These are phyloP conservation scores for Xylaria sp. DNA, from an alignment of 2,329 filamentous ascomycete genomes.

Conservation along the genomic window DNA sequence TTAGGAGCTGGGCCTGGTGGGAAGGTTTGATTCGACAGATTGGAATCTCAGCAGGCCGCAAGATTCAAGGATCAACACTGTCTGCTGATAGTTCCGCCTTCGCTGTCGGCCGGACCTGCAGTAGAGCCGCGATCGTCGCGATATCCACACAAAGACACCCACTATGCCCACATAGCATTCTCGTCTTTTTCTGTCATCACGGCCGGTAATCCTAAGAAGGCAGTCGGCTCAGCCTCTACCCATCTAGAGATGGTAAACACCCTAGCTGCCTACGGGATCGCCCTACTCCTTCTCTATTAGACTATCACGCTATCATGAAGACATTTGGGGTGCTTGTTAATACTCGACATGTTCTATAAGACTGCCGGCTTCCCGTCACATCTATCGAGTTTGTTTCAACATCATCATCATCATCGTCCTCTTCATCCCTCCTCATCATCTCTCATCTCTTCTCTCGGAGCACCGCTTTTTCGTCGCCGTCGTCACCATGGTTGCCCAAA, in stretches of 20 bases:
- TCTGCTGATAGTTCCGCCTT: conserved; percentile 9
- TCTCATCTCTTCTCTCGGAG: conserved; percentile 8
- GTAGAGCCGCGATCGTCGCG: conserved; percentile 31
- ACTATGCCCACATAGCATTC: conserved; percentile 18
- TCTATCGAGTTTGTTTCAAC: conserved; percentile 1
- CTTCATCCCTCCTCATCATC: conserved; percentile 1
- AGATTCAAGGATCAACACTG: conserved; percentile 23
- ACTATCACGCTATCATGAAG: conserved; percentile 14
- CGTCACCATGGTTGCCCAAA: conserved; percentile 36
- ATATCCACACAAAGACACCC: conserved; percentile 28
- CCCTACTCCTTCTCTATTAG: conserved; percentile 26
- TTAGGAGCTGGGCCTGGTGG: not conserved
- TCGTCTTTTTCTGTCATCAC: conserved; percentile 14
- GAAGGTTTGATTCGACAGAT: conserved; percentile 17
- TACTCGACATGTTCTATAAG: conserved; percentile 31
- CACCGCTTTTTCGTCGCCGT: conserved; percentile 10
- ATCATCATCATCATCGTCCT: conserved; percentile 18
- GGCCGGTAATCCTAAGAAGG: conserved; percentile 29
- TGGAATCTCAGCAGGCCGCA: not conserved
- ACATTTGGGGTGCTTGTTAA: not conserved
- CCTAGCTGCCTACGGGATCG: conserved; percentile 6
- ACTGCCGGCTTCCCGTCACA: conserved; percentile 21
- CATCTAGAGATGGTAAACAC: conserved; percentile 17
- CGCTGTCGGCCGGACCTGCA: conserved; percentile 25
- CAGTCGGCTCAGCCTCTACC: conserved; percentile 28